Conservation (phyloP, 176 grass and related monocot species). For the Guadua angustifolia region DNA sequence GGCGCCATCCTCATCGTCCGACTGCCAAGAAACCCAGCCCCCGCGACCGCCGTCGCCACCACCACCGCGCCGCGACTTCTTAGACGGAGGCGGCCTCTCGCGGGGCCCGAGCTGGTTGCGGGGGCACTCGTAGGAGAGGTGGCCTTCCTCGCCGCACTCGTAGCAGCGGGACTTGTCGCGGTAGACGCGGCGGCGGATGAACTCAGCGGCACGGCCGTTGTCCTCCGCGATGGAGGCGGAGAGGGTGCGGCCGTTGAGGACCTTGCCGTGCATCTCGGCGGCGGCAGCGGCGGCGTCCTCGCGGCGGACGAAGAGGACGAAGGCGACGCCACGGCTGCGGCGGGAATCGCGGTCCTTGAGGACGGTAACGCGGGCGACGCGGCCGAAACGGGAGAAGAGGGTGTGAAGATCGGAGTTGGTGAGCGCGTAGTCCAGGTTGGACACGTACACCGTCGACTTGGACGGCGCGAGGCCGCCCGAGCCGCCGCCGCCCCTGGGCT, state of each 20-base stretch:
- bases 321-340: slow-evolving; percentile 78
- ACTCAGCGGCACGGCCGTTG: slow-evolving; percentile 85
- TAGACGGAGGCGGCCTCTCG: slow-evolving; percentile 63
- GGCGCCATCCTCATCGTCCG: slow-evolving; percentile 35
- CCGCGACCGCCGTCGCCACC: not conserved
- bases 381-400: slow-evolving; percentile 92
- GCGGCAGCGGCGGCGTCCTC: slow-evolving; percentile 58
- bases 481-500: slow-evolving; percentile 40
- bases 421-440: slow-evolving; percentile 81
- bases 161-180: slow-evolving; percentile 87
- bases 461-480: slow-evolving; percentile 91
- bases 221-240: slow-evolving; percentile 79
- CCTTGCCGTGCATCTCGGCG: slow-evolving; percentile 52
- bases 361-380: slow-evolving; percentile 86
- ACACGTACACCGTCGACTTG: slow-evolving; percentile 93
- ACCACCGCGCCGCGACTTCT: slow-evolving; percentile 46
- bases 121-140: slow-evolving; percentile 97
- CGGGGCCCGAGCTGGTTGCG: slow-evolving; percentile 86
- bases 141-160: slow-evolving; percentile 79
- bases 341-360: slow-evolving; percentile 81
- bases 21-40: slow-evolving; percentile 16
- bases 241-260: slow-evolving; percentile 67
- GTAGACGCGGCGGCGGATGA: slow-evolving; percentile 90
- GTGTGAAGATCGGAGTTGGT: slow-evolving; percentile 98
- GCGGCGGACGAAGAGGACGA: slow-evolving; percentile 83